Evolutionary conservation across 2,329 filamentous ascomycete genomes (phyloP).

Genomic region (Talaromyces sp.): DNA sequence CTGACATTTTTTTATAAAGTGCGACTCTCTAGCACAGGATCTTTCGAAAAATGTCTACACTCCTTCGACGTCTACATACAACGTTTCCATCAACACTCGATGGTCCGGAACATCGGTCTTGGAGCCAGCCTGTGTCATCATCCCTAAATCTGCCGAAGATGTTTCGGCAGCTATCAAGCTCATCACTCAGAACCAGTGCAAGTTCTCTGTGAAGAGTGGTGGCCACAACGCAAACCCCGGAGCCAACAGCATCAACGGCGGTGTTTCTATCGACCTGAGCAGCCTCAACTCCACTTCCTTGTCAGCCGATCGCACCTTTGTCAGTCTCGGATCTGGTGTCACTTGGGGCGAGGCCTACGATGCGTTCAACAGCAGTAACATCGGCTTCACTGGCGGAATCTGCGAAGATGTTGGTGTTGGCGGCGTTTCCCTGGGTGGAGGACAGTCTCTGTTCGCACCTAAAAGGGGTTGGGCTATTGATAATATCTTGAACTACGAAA

Average conservation of each 20-base stretch:
- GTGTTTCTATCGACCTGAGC: conserved; percentile 40
- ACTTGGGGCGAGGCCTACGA: conserved; percentile 8
- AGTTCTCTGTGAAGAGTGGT: conserved; percentile 37
- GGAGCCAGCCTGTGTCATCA: conserved; percentile 7
- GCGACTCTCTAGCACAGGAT: background rate
- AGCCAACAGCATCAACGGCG: conserved; percentile 36
- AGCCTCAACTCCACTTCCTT: background rate
- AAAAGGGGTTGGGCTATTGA: conserved; percentile 1
- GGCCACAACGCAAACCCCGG: conserved; percentile 39
- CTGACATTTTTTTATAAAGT: background rate
- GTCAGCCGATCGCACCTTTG: background rate
- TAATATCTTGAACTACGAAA: conserved; percentile 4
- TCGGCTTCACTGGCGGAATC: conserved; percentile 1
- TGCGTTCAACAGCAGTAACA: background rate
- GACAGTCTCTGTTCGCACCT: conserved; percentile 2
- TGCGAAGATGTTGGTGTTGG: conserved; percentile 5
- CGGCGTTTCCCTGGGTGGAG: conserved; percentile 4
- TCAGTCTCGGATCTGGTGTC: conserved; percentile 3
- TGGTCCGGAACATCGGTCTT: background rate
- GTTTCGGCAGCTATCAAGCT: conserved; percentile 6
- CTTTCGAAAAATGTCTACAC: background rate
- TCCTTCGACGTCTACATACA: background rate
- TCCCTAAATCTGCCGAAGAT: conserved; percentile 4
- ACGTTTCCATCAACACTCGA: background rate
- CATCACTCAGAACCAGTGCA: background rate